A percentile compares a stretch with the other conserved stretches of the same genome.
Conservation (phyloP, 257 asterid species). For the Solanum appendiculatum region DNA sequence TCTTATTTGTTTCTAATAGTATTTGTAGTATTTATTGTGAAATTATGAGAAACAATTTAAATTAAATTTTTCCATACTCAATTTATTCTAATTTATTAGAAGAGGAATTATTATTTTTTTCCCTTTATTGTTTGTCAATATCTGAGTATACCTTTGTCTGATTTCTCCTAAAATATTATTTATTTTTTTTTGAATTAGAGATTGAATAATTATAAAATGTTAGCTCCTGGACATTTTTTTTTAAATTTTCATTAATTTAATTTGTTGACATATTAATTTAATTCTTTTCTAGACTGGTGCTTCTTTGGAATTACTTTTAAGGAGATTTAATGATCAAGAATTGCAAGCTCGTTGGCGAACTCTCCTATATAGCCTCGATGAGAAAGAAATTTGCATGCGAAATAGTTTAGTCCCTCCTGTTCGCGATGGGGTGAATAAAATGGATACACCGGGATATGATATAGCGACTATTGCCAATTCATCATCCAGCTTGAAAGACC, state of each 20-base stretch:
- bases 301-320: neutral
- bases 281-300: neutral
- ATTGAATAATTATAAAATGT: neutral
- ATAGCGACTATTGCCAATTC: neutral
- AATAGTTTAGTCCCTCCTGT: neutral
- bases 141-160: neutral
- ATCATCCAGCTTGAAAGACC: slow-evolving; percentile 12
- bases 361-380: neutral
- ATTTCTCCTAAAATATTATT: neutral
- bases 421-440: neutral
- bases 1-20: neutral
- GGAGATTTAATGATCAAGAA: neutral
- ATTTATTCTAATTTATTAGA: neutral
- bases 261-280: neutral
- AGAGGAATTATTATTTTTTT: neutral
- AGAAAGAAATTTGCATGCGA: slow-evolving; percentile 9
- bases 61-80: neutral
- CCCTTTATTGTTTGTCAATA: neutral
- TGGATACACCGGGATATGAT: slow-evolving; percentile 5
- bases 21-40: neutral
- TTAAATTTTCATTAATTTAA: neutral
- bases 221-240: neutral
- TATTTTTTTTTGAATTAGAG: neutral
- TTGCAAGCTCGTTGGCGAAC: neutral
- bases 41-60: neutral